Conservation (phyloP, 805 yeast species). For the Pachysolen tannophilus region DNA sequence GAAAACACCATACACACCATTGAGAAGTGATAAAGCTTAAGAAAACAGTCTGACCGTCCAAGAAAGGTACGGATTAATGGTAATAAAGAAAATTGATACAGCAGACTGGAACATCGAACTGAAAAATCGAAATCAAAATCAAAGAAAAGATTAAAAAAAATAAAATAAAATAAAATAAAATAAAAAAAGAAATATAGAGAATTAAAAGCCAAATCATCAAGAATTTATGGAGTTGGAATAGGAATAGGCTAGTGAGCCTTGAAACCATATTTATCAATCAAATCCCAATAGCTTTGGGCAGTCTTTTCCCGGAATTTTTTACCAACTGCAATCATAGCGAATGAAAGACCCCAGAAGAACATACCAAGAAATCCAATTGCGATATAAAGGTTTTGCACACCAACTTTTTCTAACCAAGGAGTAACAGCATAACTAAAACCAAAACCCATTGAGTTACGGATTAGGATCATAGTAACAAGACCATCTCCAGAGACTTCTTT, state of each 20-base stretch:
- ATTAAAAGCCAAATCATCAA: no score
- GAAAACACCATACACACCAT: no score
- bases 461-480: slow-evolving; percentile 14
- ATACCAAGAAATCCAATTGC: slow-evolving; percentile 13
- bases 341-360: slow-evolving; percentile 17
- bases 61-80: no score
- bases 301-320: slow-evolving; percentile 12
- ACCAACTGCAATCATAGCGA: slow-evolving; percentile 15
- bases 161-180: no score
- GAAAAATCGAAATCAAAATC: no score
- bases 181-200: no score
- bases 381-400: slow-evolving; percentile 13
- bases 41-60: no score
- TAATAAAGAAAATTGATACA: no score
- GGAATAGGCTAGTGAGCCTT: slow-evolving; percentile 9
- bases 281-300: slow-evolving; percentile 13
- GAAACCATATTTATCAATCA: slow-evolving; percentile 15
- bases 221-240: no score
- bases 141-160: no score
- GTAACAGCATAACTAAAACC: slow-evolving; percentile 15
- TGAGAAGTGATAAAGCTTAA: no score
- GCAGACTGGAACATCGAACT: no score
- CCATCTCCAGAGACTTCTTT: slow-evolving; percentile 23
- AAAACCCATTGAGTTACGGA: slow-evolving; percentile 13
- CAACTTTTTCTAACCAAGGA: slow-evolving; percentile 12